Evolutionary conservation across 306 rosid genomes (phyloP), one percentile per base, ranked within the genome.

Genomic region (Casuarina glauca): DNA sequence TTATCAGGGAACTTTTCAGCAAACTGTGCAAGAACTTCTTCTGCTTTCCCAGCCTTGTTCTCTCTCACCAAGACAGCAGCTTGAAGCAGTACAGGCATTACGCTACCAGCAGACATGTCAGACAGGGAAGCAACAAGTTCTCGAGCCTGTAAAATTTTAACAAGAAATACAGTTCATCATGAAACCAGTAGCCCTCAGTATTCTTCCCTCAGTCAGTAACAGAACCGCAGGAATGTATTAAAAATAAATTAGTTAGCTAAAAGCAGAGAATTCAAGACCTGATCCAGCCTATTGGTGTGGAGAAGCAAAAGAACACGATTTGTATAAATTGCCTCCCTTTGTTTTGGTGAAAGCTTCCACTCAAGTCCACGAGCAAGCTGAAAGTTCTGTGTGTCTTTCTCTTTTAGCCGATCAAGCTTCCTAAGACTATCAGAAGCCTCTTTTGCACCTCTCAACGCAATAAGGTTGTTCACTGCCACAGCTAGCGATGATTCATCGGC

Each of bases 371-470:
- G 81, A 75, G 90, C 87, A 69, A 95, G 91, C 77, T 81, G 91
- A 86, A 89, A 95, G 87, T 52, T 80, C 55, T 86, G 97, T 19
- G 82, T 13, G 52, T 95, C 97, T 81, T 86, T 95, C 32, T 91
- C 97, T 84, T 93, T 95, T 9, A 95, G 86, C 80, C 88, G 86
- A 82, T 95, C 99, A 79, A 95, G 84, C 84, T 93, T 95, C 95
- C 84, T 93, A 36, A 93, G 89, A 84, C 99, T 84, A 88, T 95
- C 99, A 69, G 97, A 88, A 84, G 90, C 93, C 83, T 95, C 99
- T 88, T 93, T 93, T 39, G 96, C 89, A 85, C 97, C 97, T 88
- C 75, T 95, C 80, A 88, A 60, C 58, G 93, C 84, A 64, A 93
- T 72, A 72, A 93, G 93, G 82, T 95, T 93, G 91, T 93, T 95